Evolutionary conservation across 192 early-diverging fungal species (phyloP), one percentile per base, ranked within the genome.

Genomic region (Linnemannia zychae): DNA sequence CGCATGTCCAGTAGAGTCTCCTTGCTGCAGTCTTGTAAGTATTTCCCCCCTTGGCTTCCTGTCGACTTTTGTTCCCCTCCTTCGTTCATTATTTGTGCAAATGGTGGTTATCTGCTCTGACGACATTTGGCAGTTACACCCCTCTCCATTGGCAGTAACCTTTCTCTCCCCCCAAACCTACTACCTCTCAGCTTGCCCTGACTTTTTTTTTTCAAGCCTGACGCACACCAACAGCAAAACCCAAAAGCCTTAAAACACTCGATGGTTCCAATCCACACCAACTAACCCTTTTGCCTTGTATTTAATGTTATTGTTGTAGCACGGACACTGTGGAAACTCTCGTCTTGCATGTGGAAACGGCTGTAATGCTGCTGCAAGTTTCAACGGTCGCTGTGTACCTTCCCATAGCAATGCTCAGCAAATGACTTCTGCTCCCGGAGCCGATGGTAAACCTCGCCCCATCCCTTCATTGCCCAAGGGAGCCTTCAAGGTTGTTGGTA

Each of bases 401-500:
- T 72, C 46, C 24, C 28, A 31, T 12, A 22, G 57, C 24, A 31
- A 9, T 15, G 28, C 57, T 31, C 57, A 63, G 28, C 40, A 33
- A 7, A 28, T 46, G 38, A 46, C 20, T 2, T 22, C 31, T 12
- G 17, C 37, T 18, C 38, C 70, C 12, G 46, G 28, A 2, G 38
- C 36, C 46, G 49, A 67, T 18, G 74, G 69, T 52, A 85, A 85
- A 40, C 69, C 74, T n/a, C 57, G 40, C 11, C 80, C 77, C 20
- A 65, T 87, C 31, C 76, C 77, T 1, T 71, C 44, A 22, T 73
- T 71, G 34, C 79, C 78, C n/a, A 86, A 82, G 22, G 90, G 90
- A 36, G 71, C 77, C 70, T 89, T 90, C 79, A 84, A 84, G 67
- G 76, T 84, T 47, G 78, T 79, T 12, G 90, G 90, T 18, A 67